Conservation (phyloP, 495 filamentous ascomycete species). For the Lepraria neglecta region DNA sequence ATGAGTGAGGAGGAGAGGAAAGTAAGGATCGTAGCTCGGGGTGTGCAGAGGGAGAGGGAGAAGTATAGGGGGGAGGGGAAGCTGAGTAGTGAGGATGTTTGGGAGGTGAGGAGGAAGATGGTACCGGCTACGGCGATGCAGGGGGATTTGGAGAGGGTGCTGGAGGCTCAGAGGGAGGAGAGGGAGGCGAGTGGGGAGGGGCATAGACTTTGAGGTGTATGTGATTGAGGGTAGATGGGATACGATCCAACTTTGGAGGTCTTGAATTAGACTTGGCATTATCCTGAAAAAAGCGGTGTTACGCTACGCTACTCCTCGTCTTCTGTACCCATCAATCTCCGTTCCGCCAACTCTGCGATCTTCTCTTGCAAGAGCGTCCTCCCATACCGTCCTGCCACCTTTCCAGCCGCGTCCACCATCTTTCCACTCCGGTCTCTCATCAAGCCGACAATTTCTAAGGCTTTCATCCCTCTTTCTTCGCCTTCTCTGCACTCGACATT, state of each 20-base stretch:
- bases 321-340: constrained; percentile 46
- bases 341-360: constrained; percentile 71
- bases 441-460: constrained; percentile 74
- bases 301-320: constrained; percentile 21
- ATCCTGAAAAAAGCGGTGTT: background rate
- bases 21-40: constrained; percentile 59
- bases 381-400: constrained; percentile 75
- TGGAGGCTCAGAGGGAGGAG: background rate
- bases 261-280: no score
- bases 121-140: constrained; percentile 44
- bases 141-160: constrained; percentile 31
- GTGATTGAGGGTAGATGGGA: background rate
- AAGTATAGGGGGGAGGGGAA: constrained; percentile 64
- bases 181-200: constrained; percentile 6
- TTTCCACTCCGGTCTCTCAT: constrained; percentile 72
- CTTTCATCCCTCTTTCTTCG: constrained; percentile 89
- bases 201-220: background rate
- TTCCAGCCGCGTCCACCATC: constrained; percentile 79
- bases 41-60: constrained; percentile 58
- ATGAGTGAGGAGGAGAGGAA: constrained; percentile 43
- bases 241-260: no score
- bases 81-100: constrained; percentile 87
- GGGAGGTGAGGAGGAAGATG: constrained; percentile 58
- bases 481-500: constrained; percentile 85
- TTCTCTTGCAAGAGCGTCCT: constrained; percentile 74